Conservation (phyloP, 106 monocot genomes). For the Chionographis japonica region DNA sequence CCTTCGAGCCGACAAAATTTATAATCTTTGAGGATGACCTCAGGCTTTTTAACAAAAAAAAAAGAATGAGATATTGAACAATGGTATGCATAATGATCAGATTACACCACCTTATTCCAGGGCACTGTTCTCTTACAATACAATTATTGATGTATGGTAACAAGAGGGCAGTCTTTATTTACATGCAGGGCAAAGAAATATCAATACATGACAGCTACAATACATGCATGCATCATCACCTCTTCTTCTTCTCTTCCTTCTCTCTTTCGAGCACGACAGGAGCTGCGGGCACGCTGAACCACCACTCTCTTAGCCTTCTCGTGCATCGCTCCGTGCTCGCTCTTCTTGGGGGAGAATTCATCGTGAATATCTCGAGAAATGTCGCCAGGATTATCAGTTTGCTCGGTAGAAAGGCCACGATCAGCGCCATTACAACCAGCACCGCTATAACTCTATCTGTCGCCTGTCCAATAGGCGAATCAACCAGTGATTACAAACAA, state of each 20-base stretch:
- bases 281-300: constrained; percentile 93
- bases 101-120: too few species aligned
- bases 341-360: constrained; percentile 62
- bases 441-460: constrained; percentile 49
- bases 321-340: constrained; percentile 70
- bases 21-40: too few species aligned
- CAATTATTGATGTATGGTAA: too few species aligned
- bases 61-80: too few species aligned
- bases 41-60: too few species aligned
- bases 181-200: too few species aligned
- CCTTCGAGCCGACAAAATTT: too few species aligned
- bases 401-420: constrained; percentile 45
- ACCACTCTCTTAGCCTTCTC: constrained; percentile 88
- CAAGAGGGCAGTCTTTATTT: too few species aligned
- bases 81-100: too few species aligned
- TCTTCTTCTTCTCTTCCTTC: constrained; percentile 76
- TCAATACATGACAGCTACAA: too few species aligned
- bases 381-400: constrained; percentile 33
- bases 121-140: too few species aligned
- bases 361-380: constrained; percentile 82
- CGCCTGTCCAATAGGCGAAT: constrained; percentile 36
- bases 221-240: constrained; percentile 16
- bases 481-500: neutral
- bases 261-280: constrained; percentile 71
- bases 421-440: constrained; percentile 41